These are phyloP conservation scores for Flaveria ramosissima DNA, from an alignment of 129 eudicot genomes.

Conservation along the genomic window DNA sequence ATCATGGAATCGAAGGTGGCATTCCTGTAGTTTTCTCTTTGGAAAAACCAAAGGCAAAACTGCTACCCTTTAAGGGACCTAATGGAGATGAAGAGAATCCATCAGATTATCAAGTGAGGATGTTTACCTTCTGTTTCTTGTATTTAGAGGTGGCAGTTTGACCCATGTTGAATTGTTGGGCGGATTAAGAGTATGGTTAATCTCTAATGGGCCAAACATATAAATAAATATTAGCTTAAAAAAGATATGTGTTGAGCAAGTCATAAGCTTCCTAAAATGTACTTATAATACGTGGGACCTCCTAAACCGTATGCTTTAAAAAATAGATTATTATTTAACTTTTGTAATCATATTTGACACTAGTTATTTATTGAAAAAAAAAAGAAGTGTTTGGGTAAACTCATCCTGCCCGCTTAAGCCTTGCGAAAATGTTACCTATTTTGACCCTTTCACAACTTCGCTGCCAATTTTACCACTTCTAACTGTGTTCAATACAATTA, in stretches of 20 bases:
- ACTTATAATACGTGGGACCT: background rate
- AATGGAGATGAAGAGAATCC: slow-evolving; percentile 96
- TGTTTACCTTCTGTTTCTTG: slow-evolving; percentile 16
- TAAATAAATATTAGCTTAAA: background rate
- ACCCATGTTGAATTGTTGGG: background rate
- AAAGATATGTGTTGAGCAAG: background rate
- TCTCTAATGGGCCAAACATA: background rate
- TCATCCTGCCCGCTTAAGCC: background rate
- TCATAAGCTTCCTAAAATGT: slow-evolving; percentile 6
- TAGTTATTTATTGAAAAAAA: background rate
- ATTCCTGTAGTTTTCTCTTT: slow-evolving; percentile 94
- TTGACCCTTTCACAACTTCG: background rate
- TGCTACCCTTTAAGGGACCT: slow-evolving; percentile 93
- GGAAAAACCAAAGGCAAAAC: slow-evolving; percentile 96
- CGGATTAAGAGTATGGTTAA: background rate
- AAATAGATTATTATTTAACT: background rate
- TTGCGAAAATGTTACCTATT: background rate
- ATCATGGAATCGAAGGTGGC: slow-evolving; percentile 94
- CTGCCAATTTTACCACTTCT: slow-evolving; percentile 1
- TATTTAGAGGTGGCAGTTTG: slow-evolving; percentile 12
- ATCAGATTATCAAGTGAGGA: slow-evolving; percentile 92
- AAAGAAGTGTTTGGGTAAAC: background rate
- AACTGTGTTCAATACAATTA: background rate
- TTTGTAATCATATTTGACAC: slow-evolving; percentile 15
- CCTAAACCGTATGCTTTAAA: background rate